Base-by-base conservation (phyloP, 2,329 filamentous ascomycete species). In the Taxawa tesnikishii region DNA sequence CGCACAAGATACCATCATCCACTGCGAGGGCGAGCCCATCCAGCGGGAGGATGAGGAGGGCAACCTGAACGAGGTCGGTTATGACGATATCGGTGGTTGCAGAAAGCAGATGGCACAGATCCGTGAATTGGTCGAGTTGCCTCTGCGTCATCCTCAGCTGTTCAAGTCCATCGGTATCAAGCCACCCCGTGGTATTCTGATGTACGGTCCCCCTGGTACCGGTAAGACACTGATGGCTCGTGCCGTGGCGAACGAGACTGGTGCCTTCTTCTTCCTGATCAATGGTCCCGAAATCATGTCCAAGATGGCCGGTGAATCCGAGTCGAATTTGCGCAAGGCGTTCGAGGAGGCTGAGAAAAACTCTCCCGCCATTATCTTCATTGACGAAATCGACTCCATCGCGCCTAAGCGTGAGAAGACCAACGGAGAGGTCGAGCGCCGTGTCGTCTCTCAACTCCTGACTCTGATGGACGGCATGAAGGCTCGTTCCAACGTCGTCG, bases 131-230 rank as follows among this genome's bases (percentile, higher is more conserved):
- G 90, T 98, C 44, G 90, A 98, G 71, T 70, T 98, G 47, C 90
- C 90, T 40, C 74, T 98, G 40, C 79, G 90, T 53, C 90, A 98
- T 63, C 90, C 90, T 39, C 90, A 96, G 62, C 80, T 98, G 31
- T 98, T 98, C 81, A 98, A 96, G 73, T 96, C 88, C 25, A 96
- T 98, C 54, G 90, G 90, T 75, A 94, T 98, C 68, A 98, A 98
- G 75, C 90, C 90, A 34, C 90, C 90, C 28, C 85, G 90, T 53
- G 90, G 90, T 76, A 93, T 96, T 53, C 74, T 98, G 55, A 84
- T 98, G 64, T 70, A 62, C 59, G 90, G 90, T 43, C 90, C 90
- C 51, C 90, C 90, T 8, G 90, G 90, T 82, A 96, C 90, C 43
- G 90, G 90, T 79, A 98, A 98, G 73, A 98, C 90, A 23, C 68